Base-by-base conservation (phyloP, 2,329 filamentous ascomycete genomes). In the Coniosporium tulheliwenetii region DNA sequence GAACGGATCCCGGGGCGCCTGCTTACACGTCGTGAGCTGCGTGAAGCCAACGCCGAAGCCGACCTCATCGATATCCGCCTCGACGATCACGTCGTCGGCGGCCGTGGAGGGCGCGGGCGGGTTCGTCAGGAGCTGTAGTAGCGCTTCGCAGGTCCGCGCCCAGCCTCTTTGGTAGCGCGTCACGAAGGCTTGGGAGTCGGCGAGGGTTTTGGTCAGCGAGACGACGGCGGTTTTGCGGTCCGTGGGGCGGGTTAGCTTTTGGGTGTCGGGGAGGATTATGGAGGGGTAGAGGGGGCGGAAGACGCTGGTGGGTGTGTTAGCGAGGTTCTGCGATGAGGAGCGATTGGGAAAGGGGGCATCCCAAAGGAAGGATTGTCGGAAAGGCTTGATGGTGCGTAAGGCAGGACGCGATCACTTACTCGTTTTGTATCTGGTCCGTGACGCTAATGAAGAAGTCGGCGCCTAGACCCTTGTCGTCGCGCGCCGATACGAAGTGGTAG, bases 1-100 rank as follows among this genome's bases (percentile, higher is more conserved):
- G 67, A 86, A 96, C 14, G 87, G 81, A 57, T 96, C 91, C 39
- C 70, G 71, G 1, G 74, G 64, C 3, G 75, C 67, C 44, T 78
- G 78, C 58, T 81, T 85, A 65, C 89, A 91, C 0, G 89, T 95
- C 64, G 89, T 93, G 46, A 98, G 73, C 30, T 84, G 80, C 1
- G 91, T 96, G 63, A 93, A 98, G 8, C 86, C 89, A 48, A 95
- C 79, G 19, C 91, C 91, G 54, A 98, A 98, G 26, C 85, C 81
- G 49, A 95, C 78, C 57, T 98, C 91, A 52, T 98, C 91, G 19
- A 94, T 83, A 52, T 96, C 89, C 2, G 85, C 79, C 56, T 96
- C 91, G 9, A 77, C 75, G 47, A 93, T 79, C 39, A 84, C 65
- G 49, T 93, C 85, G 43, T 80, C 79, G 31, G 71, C 65, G 1